Percentiles rank a stretch among this genome's conserved stretches.
Conservation (phyloP, 768 basidiomycete genomes). For the Mycena maculata region DNA sequence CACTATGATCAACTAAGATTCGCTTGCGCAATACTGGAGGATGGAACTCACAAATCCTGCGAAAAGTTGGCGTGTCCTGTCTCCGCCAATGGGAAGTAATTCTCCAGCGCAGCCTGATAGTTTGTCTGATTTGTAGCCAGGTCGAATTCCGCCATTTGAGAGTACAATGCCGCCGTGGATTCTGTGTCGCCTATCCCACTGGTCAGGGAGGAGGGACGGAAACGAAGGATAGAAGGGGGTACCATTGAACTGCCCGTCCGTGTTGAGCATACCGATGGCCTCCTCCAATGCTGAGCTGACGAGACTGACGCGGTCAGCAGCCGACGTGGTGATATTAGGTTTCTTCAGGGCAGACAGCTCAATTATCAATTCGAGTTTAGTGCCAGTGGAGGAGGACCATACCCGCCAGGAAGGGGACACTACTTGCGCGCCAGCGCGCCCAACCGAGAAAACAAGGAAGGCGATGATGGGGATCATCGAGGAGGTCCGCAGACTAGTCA, state of each 20-base stretch:
- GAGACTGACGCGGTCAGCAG: conserved; percentile 44
- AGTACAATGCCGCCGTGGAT: background rate
- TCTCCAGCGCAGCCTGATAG: background rate
- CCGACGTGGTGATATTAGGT: conserved; percentile 41
- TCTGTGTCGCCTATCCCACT: background rate
- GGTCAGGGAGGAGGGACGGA: background rate
- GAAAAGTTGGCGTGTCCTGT: background rate
- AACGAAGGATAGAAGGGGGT: background rate
- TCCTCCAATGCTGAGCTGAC: background rate
- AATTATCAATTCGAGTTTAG: too few relatives aligned
- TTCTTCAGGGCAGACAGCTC: too few relatives aligned
- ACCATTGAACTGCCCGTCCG: background rate
- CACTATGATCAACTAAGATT: background rate
- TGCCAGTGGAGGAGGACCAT: too few relatives aligned
- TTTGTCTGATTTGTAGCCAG: background rate
- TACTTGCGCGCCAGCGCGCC: too few relatives aligned
- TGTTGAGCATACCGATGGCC: background rate
- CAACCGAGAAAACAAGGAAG: too few relatives aligned
- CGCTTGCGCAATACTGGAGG: background rate
- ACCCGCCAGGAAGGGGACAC: too few relatives aligned
- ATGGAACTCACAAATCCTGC: background rate
- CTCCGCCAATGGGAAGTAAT: background rate
- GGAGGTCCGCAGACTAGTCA: too few relatives aligned
- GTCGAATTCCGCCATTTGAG: conserved; percentile 18
- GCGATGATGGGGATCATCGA: too few relatives aligned